These are phyloP conservation scores for Chlamydomonas schloesseri DNA, from an alignment of 139 green algal genomes.

Conservation along the genomic window DNA sequence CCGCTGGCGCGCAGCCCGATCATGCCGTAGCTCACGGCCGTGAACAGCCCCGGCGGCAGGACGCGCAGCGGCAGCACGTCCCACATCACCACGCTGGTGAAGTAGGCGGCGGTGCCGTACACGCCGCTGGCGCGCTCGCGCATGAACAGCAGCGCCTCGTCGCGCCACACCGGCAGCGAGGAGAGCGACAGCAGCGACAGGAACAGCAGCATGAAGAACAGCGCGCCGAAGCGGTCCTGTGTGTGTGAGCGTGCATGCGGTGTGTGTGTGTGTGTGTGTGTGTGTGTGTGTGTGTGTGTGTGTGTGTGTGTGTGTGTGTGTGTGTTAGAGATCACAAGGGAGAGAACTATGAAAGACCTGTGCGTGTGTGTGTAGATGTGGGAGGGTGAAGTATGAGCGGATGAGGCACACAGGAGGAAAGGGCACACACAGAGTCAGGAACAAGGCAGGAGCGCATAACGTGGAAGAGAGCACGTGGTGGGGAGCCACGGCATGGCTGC, in stretches of 20 bases:
- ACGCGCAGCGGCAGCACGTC: slow-evolving; percentile 81
- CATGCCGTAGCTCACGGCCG: slow-evolving; percentile 66
- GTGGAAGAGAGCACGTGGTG: too few relatives aligned
- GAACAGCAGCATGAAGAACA: slow-evolving; percentile 82
- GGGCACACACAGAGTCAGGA: too few relatives aligned
- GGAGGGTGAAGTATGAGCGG: not conserved
- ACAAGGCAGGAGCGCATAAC: too few relatives aligned
- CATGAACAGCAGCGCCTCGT: slow-evolving; percentile 79
- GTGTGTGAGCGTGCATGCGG: too few relatives aligned
- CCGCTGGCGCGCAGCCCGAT: slow-evolving; percentile 67
- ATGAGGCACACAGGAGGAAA: too few relatives aligned
- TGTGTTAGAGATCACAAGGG: too few relatives aligned
- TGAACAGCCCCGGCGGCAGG: slow-evolving; percentile 76
- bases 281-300: too few relatives aligned
- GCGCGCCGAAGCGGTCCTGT: slow-evolving; percentile 74
- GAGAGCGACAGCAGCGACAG: slow-evolving; percentile 72
- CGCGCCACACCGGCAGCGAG: slow-evolving; percentile 75
- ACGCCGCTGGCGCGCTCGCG: slow-evolving; percentile 73
- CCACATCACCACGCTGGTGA: slow-evolving; percentile 72
- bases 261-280: too few relatives aligned
- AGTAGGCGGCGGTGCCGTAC: slow-evolving; percentile 76
- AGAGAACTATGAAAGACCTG: too few relatives aligned
- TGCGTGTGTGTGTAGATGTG: too few relatives aligned
- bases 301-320: too few relatives aligned
- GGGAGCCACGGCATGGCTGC: too few relatives aligned